Base-by-base conservation (phyloP, 306 rosid species). In the Biancaea sappan region DNA sequence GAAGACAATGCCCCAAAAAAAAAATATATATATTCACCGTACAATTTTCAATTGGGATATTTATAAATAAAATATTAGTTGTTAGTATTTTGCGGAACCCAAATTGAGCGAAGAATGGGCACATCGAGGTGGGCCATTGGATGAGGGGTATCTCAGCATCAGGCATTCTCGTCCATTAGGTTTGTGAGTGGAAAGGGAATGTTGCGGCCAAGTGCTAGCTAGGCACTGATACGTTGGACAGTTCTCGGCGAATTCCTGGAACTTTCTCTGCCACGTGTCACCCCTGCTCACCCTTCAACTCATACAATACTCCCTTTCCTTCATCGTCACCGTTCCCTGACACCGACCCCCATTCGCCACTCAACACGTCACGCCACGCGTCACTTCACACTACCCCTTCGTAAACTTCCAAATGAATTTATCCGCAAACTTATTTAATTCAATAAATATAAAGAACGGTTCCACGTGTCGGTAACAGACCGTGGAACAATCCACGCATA, bases 231-330 rank as follows among this genome's bases (percentile, higher is more conserved):
- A 43, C 22, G 25, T 48, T 60, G 31, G 51, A 58, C 66, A 77
- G 69, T 65, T 47, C 78, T 63, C 77, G 10, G 40, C 76, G 8
- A 16, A 56, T 24, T 3, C 34, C 54, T 18, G 66, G 65, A 52
- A 64, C 24, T 24, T 21, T 48, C 28, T 4, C 3, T 0, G 54
- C 38, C 81, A 76, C 73, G 81, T 79, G 86, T 50, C 25, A 2
- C 51, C 5, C 22, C 2, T 14, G 16, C 2, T 58, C 50, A 32
- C 52, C 40, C 35, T 26, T 29, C 40, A 31, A 15, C 13, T 15
- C 15, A 58, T 14, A 18, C 40, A 29, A 58, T 14, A 18, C 40
- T 4, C 40, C 3, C 32, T 0, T 12, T 54, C 41, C 18, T 15
- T 58, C 63, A 57, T 57, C 11, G 38, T 57, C 38, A 57, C 38